phyloP scores from a whole-genome alignment of 2,329 filamentous ascomycete species.

The Orbilia oligospora region DNA sequence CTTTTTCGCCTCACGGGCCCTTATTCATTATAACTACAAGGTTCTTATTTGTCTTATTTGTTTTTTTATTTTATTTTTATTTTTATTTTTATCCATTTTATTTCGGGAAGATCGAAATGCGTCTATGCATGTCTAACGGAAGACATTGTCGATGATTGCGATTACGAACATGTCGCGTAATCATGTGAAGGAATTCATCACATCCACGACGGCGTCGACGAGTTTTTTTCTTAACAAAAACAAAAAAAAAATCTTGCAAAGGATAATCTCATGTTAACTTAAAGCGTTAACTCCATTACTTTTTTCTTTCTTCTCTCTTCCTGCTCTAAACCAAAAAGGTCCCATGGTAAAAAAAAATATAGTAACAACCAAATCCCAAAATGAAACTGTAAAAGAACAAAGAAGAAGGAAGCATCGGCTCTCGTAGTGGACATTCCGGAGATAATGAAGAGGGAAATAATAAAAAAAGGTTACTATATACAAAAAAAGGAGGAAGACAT shows the following conservation, averaged over 20 bases:
- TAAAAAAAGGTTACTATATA: constrained; percentile 36
- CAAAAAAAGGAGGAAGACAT: constrained; percentile 20
- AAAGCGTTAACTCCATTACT: constrained; percentile 17
- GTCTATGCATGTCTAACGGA: too few species aligned
- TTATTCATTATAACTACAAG: too few species aligned
- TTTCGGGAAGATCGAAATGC: too few species aligned
- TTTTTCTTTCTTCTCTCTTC: neutral
- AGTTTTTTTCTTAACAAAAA: too few species aligned
- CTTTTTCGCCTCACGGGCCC: too few species aligned
- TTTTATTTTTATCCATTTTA: neutral
- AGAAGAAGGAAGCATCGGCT: neutral
- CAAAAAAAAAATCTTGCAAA: too few species aligned
- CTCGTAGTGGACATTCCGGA: neutral
- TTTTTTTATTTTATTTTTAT: neutral
- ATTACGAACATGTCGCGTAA: neutral
- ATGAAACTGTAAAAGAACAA: neutral
- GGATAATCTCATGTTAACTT: neutral
- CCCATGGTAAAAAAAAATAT: neutral
- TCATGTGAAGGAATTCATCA: constrained; percentile 11
- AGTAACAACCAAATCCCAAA: constrained; percentile 13
- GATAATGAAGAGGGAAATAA: neutral
- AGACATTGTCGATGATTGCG: neutral
- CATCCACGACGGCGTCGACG: neutral
- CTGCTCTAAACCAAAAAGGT: neutral
- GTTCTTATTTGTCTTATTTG: too few species aligned